Base-by-base conservation (phyloP, 805 yeast species). In the Sungouiella thailandica region DNA sequence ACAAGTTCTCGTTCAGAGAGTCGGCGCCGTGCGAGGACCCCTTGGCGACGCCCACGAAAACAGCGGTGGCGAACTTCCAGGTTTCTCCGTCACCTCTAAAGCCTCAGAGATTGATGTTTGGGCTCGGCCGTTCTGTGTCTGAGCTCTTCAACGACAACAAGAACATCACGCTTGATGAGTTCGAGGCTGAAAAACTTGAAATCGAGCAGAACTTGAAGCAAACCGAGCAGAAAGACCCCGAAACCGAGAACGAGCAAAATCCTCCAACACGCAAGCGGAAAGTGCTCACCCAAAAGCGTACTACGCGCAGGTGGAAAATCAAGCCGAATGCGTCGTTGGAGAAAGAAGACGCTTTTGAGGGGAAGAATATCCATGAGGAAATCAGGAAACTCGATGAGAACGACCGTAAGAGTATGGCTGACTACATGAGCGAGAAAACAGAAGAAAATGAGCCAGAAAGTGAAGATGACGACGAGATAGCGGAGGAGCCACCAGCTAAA, bases 231-330 rank as follows among this genome's bases (percentile, higher is more conserved):
- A 25, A 20, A 7, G 44, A 35, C 17, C 43, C 26, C 11, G 46
- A 41, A 20, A 41, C 27, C 6, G 32, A 28, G 15, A 5, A 28
- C 8, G 27, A 29, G 27, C 32, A 35, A 7, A 18, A 20, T 3
- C 28, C 39, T 3, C 17, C 20, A 3, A 25, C 29, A 13, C 29
- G 31, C 5, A 38, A 29, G 25, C 43, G 46, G 22, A 62, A 57
- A 40, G 60, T 52, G 41, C 64, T 60, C 37, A 74, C 79, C 0
- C 74, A 70, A 27, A 75, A 75, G 53, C 53, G 80, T 45, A 65
- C 72, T 1, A 74, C 80, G 1, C 57, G 76, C 34, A 58, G 77
- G 32, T 66, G 69, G 55, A 73, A 70, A 38, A 59, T 75, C 38
- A 69, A 63, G 39, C 74, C 79, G 0, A 44, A 55, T 13, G 40